Percentiles rank a stretch among this genome's conserved stretches.
Conservation (phyloP, 169 alveolate species). For the Plasmodium vinckei region DNA sequence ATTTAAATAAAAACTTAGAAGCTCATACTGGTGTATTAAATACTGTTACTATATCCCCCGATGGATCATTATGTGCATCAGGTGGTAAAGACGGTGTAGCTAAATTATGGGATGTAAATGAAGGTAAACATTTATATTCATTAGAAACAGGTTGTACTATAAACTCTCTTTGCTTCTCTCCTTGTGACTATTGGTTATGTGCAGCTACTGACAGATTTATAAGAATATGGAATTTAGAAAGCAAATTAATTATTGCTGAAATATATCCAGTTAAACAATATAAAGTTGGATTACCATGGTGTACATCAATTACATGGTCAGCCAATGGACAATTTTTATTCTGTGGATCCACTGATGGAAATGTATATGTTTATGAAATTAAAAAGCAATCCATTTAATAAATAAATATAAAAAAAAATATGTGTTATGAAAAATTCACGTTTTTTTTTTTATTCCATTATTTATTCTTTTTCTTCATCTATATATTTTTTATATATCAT, state of each 20-base stretch:
- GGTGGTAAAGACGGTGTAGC: conserved; percentile 99
- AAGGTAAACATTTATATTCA: conserved; percentile 95
- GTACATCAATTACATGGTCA: conserved; percentile 95
- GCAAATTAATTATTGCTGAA: conserved; percentile 93
- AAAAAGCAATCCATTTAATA: conserved; percentile 55
- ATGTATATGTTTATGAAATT: conserved; percentile 92
- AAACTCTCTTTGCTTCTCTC: conserved; percentile 96
- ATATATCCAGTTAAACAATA: conserved; percentile 90
- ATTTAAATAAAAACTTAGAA: conserved; percentile 93
- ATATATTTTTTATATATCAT: conserved; percentile 2
- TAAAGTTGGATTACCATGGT: conserved; percentile 95
- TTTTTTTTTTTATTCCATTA: conserved; percentile 7
- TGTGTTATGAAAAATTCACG: conserved; percentile 5
- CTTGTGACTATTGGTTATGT: conserved; percentile 96
- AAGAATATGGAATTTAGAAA: conserved; percentile 95
- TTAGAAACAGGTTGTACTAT: conserved; percentile 94
- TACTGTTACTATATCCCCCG: conserved; percentile 96
- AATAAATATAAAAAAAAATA: background rate
- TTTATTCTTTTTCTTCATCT: conserved; percentile 29
- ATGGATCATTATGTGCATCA: conserved; percentile 97
- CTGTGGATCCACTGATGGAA: conserved; percentile 94
- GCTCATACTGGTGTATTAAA: conserved; percentile 97
- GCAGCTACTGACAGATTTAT: conserved; percentile 96
- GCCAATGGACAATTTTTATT: conserved; percentile 94
- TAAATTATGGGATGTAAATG: conserved; percentile 96